A percentile compares a stretch with the other conserved stretches of the same genome.
Conservation (phyloP, 164 flowering plant species). For the Dillenia suffruticosa region DNA sequence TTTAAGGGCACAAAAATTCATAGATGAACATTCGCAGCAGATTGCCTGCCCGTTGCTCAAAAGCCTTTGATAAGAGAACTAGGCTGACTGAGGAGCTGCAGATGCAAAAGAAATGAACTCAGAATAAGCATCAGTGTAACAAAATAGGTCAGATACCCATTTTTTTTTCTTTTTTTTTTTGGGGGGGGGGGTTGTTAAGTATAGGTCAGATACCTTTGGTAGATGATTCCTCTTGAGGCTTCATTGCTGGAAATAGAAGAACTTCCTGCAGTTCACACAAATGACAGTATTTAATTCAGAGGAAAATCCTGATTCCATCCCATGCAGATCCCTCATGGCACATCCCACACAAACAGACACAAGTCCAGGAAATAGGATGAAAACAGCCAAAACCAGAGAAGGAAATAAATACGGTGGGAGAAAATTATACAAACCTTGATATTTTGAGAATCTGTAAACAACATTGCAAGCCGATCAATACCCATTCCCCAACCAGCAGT, state of each 20-base stretch:
- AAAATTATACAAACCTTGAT: slow-evolving; percentile 56
- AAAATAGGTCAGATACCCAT: too few species aligned
- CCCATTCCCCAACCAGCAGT: slow-evolving; percentile 99
- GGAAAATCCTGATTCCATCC: not conserved
- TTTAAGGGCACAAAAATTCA: too few species aligned
- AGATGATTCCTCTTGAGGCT: slow-evolving; percentile 75
- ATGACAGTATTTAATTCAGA: not conserved
- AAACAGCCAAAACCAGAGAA: not conserved
- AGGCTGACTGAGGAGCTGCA: too few species aligned
- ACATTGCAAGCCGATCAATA: slow-evolving; percentile 85
- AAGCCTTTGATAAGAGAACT: too few species aligned
- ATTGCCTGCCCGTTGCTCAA: too few species aligned
- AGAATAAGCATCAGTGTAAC: too few species aligned
- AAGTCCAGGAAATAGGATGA: not conserved
- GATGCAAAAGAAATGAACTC: too few species aligned
- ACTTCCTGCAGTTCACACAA: slow-evolving; percentile 56
- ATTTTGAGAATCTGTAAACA: slow-evolving; percentile 89
- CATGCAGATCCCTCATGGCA: not conserved
- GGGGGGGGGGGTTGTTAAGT: too few species aligned
- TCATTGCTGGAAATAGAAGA: slow-evolving; percentile 91
- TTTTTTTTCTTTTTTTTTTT: too few species aligned
- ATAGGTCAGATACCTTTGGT: slow-evolving; percentile 32
- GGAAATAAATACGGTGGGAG: not conserved
- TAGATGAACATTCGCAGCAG: too few species aligned
- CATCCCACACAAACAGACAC: not conserved